These are phyloP conservation scores for Ophiostoma angusticollis DNA, from an alignment of 2,329 filamentous ascomycete species.

Conservation along the genomic window DNA sequence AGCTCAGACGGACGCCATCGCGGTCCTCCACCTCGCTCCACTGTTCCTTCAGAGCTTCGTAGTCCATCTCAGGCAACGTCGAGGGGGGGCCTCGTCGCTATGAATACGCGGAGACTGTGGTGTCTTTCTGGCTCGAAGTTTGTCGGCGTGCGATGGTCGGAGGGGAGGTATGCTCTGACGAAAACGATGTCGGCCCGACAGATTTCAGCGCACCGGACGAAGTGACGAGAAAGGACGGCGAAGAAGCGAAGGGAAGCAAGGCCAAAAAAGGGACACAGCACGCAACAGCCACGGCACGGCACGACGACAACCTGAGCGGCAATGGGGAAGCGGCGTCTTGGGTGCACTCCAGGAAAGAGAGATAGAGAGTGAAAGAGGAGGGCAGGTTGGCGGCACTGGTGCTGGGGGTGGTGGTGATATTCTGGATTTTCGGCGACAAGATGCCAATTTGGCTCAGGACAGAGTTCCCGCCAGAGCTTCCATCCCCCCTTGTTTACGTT, in stretches of 20 bases:
- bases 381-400: constrained; percentile 2
- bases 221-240: too few species aligned
- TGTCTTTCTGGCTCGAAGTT: too few species aligned
- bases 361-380: constrained; percentile 5
- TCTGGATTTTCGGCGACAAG: constrained; percentile 3
- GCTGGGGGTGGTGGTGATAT: constrained; percentile 8
- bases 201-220: too few species aligned
- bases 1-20: constrained; percentile 90
- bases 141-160: too few species aligned
- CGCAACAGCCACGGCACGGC: too few species aligned
- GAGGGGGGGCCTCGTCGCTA: too few species aligned
- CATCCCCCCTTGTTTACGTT: neutral
- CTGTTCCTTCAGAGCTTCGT: constrained; percentile 85
- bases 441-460: constrained; percentile 11
- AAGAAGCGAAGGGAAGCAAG: neutral
- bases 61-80: constrained; percentile 86
- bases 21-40: constrained; percentile 95
- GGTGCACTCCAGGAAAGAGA: constrained; percentile 1
- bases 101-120: too few species aligned
- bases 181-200: too few species aligned
- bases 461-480: constrained; percentile 5
- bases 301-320: too few species aligned
- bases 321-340: constrained; percentile 6
- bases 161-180: too few species aligned
- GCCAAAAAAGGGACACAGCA: too few species aligned